Evolutionary conservation across 306 rosid species (phyloP).

Genomic region (Glycine tomentella): DNA sequence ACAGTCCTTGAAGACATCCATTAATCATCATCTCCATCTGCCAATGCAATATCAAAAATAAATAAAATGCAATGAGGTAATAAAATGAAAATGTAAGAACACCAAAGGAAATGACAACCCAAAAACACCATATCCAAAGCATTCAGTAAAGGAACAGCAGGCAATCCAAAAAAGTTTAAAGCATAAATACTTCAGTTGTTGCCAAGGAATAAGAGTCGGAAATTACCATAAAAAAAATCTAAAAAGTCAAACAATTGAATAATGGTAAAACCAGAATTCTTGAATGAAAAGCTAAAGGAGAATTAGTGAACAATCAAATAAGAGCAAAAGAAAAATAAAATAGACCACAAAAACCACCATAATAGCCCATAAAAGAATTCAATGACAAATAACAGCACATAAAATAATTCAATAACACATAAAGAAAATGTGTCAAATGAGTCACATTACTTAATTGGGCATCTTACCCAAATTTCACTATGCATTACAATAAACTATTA

Average conservation of each 20-base stretch:
- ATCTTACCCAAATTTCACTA: not conserved
- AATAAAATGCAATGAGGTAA: conserved; percentile 21
- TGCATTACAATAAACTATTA: conserved; percentile 19
- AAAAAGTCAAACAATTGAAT: conserved; percentile 8
- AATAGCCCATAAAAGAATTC: not conserved
- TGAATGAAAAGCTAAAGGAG: conserved; percentile 17
- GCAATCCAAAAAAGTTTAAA: conserved; percentile 24
- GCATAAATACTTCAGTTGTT: not conserved
- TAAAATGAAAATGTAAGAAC: not conserved
- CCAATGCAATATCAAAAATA: conserved; percentile 41
- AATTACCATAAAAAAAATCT: conserved; percentile 19
- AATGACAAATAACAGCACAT: not conserved
- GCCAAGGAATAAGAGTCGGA: not conserved
- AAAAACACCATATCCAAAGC: conserved; percentile 33
- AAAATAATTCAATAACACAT: not conserved
- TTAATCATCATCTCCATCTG: conserved; percentile 75
- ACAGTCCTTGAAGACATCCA: conserved; percentile 38
- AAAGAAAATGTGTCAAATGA: not conserved
- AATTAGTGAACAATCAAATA: conserved; percentile 21
- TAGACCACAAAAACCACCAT: not conserved
- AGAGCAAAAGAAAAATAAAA: not conserved
- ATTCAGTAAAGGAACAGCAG: conserved; percentile 23
- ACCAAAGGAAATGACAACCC: conserved; percentile 16
- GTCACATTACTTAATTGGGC: not conserved
- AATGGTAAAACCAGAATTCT: not conserved